A percentile compares a stretch with the other conserved stretches of the same genome.
phyloP scores from a whole-genome alignment of 1,284 basidiomycete genomes.

The Heterobasidion parviporum region DNA sequence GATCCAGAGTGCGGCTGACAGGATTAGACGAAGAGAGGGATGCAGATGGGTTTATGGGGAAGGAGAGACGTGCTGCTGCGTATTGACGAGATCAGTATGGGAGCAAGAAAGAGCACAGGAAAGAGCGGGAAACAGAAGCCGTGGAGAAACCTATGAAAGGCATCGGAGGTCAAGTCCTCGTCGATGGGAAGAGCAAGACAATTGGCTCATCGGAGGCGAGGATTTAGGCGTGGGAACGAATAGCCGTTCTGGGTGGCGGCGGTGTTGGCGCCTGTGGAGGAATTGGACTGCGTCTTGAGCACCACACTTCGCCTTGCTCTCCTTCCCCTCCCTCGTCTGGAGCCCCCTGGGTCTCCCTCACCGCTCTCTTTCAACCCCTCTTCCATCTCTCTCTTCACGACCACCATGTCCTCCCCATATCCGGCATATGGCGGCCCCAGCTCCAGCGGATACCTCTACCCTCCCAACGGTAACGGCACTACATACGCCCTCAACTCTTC shows the following conservation, averaged over 20 bases:
- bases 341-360: background rate
- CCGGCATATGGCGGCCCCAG: slow-evolving; percentile 18
- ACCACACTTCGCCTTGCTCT: background rate
- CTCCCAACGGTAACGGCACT: slow-evolving; percentile 11
- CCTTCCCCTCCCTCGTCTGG: background rate
- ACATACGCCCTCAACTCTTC: slow-evolving; percentile 7
- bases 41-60: too few relatives aligned
- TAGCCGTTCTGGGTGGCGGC: background rate
- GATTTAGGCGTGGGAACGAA: background rate
- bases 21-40: too few relatives aligned
- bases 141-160: background rate
- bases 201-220: background rate
- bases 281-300: background rate
- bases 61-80: too few relatives aligned
- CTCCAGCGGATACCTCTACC: slow-evolving; percentile 14
- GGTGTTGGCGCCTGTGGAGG: background rate
- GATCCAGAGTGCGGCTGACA: too few relatives aligned
- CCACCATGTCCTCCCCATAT: slow-evolving; percentile 20
- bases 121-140: background rate
- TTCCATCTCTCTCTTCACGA: background rate
- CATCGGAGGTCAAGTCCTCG: background rate
- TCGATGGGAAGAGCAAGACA: background rate
- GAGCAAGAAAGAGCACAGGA: background rate
- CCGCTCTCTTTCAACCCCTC: background rate
- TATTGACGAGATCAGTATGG: background rate